Percentiles rank a stretch among this genome's conserved stretches.
Conservation (phyloP, 257 asterid species). For the Coffea canephora region DNA sequence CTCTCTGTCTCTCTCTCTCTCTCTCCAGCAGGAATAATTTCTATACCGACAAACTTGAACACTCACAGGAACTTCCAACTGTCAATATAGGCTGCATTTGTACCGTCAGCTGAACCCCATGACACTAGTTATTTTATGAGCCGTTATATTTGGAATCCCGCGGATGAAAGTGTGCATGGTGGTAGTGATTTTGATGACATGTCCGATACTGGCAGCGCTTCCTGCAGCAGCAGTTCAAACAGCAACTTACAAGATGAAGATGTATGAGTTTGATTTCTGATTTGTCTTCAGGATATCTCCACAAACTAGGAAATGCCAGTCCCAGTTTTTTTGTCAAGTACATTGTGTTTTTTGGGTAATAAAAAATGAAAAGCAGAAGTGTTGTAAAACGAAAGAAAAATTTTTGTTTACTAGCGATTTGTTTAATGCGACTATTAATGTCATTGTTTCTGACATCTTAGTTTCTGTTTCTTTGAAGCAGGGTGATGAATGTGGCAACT, state of each 20-base stretch:
- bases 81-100: constrained; percentile 72
- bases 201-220: constrained; percentile 66
- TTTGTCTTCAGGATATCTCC: not conserved
- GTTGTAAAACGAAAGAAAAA: not conserved
- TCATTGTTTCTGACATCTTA: constrained; percentile 5
- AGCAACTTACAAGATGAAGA: constrained; percentile 76
- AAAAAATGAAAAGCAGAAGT: not conserved
- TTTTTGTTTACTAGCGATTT: not conserved
- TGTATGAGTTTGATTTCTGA: constrained; percentile 36
- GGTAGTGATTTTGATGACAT: constrained; percentile 76
- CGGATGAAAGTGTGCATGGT: constrained; percentile 68
- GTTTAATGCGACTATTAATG: not conserved
- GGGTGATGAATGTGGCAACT: constrained; percentile 81
- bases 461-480: constrained; percentile 34
- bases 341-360: not conserved
- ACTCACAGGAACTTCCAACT: constrained; percentile 10
- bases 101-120: constrained; percentile 77
- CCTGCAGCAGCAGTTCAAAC: constrained; percentile 77
- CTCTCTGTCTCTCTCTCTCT: constrained; percentile 29
- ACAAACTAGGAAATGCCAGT: not conserved
- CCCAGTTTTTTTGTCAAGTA: not conserved
- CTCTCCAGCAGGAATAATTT: not conserved
- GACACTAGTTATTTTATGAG: constrained; percentile 98
- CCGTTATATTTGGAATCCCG: constrained; percentile 92
- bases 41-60: not conserved